Evolutionary conservation across 139 green algal genomes (phyloP), one percentile per base, ranked within the genome.

Genomic region (Eudorina sp.): DNA sequence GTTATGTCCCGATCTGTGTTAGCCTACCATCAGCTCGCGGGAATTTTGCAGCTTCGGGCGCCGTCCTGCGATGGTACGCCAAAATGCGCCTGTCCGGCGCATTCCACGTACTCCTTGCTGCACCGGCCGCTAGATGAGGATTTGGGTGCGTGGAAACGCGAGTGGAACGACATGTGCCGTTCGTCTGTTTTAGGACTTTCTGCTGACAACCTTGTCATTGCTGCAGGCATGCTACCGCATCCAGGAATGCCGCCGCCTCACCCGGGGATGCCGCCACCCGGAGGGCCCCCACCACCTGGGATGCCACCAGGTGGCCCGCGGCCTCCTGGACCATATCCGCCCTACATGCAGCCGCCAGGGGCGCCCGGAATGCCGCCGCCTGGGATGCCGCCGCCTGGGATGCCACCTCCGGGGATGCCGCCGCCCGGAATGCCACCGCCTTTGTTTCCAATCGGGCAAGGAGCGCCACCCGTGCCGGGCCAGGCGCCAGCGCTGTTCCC

Each of bases 181-280:
- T n/a, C n/a, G n/a, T n/a, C n/a, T n/a, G n/a, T n/a, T n/a, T n/a
- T n/a, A n/a, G n/a, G n/a, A n/a, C n/a, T n/a, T n/a, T n/a, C n/a
- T 58, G 51, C 51, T 73, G 3, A 23, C 64, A 43, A 40, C 64
- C n/a, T 8, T 38, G 29, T 40, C 64, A 4, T 13, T 16, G 38
- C 34, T 43, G 51, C 75, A 80, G 83, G 83, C 83, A 88, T 89
- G 75, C 69, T 41, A 1, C 38, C 69, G 34, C 53, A 75, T 18
- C 78, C 78, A 4, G 83, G 83, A 23, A 82, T 87, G 86, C 64
- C 43, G 86, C 64, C 43, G 48, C 76, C 31, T 5, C 76, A 68
- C 23, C 76, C 78, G 25, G 83, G 83, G 8, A 87, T 87, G 86
- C 64, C 43, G 48, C 73, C 73, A 29, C 75, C 53, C 16, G 29